phyloP scores from a whole-genome alignment of 31 red algal genomes.

The Asparagopsis taxiformis region DNA sequence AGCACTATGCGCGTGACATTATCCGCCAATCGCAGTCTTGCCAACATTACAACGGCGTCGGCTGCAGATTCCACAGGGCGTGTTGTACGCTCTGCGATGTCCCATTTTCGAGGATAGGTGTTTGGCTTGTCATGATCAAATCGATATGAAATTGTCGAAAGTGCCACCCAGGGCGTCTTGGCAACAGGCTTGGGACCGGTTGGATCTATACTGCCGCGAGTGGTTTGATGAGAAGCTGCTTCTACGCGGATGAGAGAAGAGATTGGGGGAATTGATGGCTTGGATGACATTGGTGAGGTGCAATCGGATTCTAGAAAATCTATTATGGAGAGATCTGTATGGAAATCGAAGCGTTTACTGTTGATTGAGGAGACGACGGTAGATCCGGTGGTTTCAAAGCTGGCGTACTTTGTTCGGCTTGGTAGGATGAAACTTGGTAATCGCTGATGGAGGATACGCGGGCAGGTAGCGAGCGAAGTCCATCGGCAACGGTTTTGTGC shows the following conservation, averaged over 20 bases:
- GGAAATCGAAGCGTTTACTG: no score
- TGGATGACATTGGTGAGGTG: not conserved
- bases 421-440: no score
- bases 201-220: constrained; percentile 11
- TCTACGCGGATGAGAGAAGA: constrained; percentile 44
- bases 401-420: no score
- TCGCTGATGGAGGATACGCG: no score
- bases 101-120: constrained; percentile 31
- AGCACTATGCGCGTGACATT: constrained; percentile 46
- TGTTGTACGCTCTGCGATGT: constrained; percentile 45
- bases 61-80: constrained; percentile 1
- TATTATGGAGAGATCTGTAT: no score
- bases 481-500: no score
- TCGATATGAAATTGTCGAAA: constrained; percentile 32
- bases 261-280: constrained; percentile 35
- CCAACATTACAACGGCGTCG: constrained; percentile 60
- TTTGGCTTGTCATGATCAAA: constrained; percentile 30
- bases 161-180: constrained; percentile 27
- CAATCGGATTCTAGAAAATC: no score
- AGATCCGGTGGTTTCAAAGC: no score
- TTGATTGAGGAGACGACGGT: no score
- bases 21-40: constrained; percentile 30
- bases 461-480: no score
- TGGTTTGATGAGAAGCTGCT: constrained; percentile 9
- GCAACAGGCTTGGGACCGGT: constrained; percentile 7